phyloP scores from a whole-genome alignment of 768 basidiomycete genomes.

The Pleurotus cornucopiae region DNA sequence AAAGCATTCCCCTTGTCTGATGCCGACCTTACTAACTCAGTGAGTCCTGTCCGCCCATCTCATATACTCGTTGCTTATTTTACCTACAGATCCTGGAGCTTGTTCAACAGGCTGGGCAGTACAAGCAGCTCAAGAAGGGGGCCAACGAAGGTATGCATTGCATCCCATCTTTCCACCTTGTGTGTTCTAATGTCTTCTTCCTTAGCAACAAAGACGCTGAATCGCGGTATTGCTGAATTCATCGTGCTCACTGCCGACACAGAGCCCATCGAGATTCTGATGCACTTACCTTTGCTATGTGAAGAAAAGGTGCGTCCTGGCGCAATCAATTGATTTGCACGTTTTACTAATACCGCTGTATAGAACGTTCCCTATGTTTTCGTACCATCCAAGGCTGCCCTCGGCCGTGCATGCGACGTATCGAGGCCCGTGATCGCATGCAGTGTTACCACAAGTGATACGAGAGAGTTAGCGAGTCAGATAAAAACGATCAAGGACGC shows the following conservation, averaged over 20 bases:
- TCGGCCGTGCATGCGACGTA: slow-evolving; percentile 95
- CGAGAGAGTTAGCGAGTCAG: slow-evolving; percentile 84
- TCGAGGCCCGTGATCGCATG: slow-evolving; percentile 93
- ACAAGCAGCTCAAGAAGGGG: slow-evolving; percentile 98
- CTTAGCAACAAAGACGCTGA: slow-evolving; percentile 93
- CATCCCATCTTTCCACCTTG: background rate
- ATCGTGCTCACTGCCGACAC: slow-evolving; percentile 96
- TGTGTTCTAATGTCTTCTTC: background rate
- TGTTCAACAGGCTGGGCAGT: slow-evolving; percentile 92
- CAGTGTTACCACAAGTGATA: slow-evolving; percentile 95
- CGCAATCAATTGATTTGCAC: slow-evolving; percentile 6
- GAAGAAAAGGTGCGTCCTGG: slow-evolving; percentile 81
- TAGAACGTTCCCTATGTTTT: slow-evolving; percentile 97
- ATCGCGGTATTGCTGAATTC: slow-evolving; percentile 97
- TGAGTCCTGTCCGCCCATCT: slow-evolving; percentile 25
- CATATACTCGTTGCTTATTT: background rate
- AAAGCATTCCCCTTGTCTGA: slow-evolving; percentile 91
- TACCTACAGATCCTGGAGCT: slow-evolving; percentile 81
- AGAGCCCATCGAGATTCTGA: slow-evolving; percentile 94
- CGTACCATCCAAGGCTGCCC: slow-evolving; percentile 89
- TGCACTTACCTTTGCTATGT: slow-evolving; percentile 95
- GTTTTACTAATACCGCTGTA: background rate
- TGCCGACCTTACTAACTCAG: slow-evolving; percentile 85
- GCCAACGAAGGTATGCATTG: slow-evolving; percentile 86
- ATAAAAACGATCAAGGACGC: slow-evolving; percentile 81